Evolutionary conservation across 1,139 yeast genomes (phyloP), one percentile per base, ranked within the genome.

Genomic region (Petasospora fabianii): DNA sequence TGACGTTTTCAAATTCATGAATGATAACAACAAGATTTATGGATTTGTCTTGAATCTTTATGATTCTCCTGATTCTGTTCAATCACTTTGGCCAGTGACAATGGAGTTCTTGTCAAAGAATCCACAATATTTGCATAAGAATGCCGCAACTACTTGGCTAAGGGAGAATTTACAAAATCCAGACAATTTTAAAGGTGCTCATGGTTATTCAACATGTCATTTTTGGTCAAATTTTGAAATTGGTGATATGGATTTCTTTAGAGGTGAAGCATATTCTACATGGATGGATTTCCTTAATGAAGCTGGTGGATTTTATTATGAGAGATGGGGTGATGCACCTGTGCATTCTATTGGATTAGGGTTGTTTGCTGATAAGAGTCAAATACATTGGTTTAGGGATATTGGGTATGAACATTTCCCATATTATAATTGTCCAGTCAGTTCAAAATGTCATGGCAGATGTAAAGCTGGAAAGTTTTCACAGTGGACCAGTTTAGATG

Each of bases 271-370:
- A 1, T 86, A 86, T 58, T 64, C 66, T 30, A 65, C 67, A 15
- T 86, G 85, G 80, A 76, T 81, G 48, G 68, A 81, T 35, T 63
- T 70, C 55, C 65, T 86, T 30, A 95, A 86, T 47, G 50, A 68
- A 5, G 62, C 79, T 0, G 95, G 95, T 12, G 88, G 88, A 4
- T 85, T 85, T 55, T 86, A 84, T 57, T 85, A 85, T 53, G 95
- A 86, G 59, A 63, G 95, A 42, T 85, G 95, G 95, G 96, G 96
- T 1, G 96, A 85, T 61, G 95, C 95, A 0, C 95, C 95, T 0
- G 90, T 86, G 1, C 95, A 84, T 58, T 76, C 88, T 1, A 59
- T 85, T 32, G 95, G 90, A 0, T 63, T 86, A 18, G 83, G 80
- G 0, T 61, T 87, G 35, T 85, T 88, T 62, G 84, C 84, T 15